These are phyloP conservation scores for Hypholoma sublateritium DNA, from an alignment of 768 basidiomycete genomes.

Conservation along the genomic window DNA sequence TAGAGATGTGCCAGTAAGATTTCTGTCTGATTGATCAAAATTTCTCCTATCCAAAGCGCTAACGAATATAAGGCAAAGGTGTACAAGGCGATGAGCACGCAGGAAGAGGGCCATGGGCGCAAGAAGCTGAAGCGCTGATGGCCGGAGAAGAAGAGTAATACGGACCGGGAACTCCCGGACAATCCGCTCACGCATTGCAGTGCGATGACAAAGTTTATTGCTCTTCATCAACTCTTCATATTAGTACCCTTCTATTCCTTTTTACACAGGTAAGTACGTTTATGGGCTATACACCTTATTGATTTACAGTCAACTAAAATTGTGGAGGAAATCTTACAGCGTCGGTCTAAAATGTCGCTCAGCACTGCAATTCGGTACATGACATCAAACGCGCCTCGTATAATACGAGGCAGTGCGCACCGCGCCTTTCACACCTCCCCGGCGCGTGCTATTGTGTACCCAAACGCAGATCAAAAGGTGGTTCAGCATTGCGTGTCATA, in stretches of 20 bases:
- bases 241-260: no score
- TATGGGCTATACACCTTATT: background rate
- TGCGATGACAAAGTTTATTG: no score
- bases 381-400: background rate
- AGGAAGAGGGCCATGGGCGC: background rate
- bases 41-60: no score
- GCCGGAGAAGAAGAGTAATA: no score
- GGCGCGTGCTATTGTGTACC: conserved; percentile 38
- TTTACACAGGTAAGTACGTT: no score
- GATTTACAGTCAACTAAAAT: background rate
- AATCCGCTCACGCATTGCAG: background rate
- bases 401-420: background rate
- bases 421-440: conserved; percentile 5
- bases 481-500: conserved; percentile 9
- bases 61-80: no score
- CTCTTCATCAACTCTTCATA: no score
- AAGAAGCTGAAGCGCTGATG: background rate
- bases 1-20: no score
- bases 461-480: conserved; percentile 47
- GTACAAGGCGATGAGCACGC: background rate
- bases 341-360: conserved; percentile 14
- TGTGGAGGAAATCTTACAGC: background rate
- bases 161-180: background rate
- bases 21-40: no score
- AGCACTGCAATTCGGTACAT: conserved; percentile 4